Evolutionary conservation across 495 filamentous ascomycete genomes (phyloP), one percentile per base, ranked within the genome.

Genomic region (Cercophora sp.): DNA sequence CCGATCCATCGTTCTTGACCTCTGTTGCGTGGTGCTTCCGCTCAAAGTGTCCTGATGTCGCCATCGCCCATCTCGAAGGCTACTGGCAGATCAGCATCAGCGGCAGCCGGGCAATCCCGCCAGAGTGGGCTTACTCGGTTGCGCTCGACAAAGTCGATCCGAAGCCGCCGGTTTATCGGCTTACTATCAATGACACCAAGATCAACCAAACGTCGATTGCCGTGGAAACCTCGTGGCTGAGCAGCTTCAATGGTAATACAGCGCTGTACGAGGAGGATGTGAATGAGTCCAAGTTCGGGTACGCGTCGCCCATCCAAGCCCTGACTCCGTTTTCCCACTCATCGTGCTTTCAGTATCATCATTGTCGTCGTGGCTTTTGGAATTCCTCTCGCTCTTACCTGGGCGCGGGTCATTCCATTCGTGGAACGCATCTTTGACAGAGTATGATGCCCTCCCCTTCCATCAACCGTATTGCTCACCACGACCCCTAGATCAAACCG

Each of bases 1-100:
- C 16, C 8, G 40, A 53, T 19, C 15, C 32, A 10, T 22, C 50
- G 2, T 53, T 45, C 29, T 27, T 53, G 26, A 44, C 40, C n/a
- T 45, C 50, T 1, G 40, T 27, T 8, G 50, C 50, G 18, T 53
- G 50, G 50, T 53, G 50, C 27, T 24, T 53, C 26, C 25, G 19
- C 41, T 8, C 19, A 19, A 34, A 45, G 29, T 53, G 50, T 25
- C 10, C 40, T 29, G 50, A 53, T 10, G 50, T 35, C 18, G 23
- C 23, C 41, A 36, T 45, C 18, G 26, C 50, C 11, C 26, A 34
- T 13, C 40, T 53, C 11, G 50, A 53, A 22, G 34, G 10, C 3
- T 53, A 36, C 27, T 53, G 50, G 50, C 27, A 53, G 40, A 5
- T 18, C 1, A 26, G 18, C n/a, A n/a, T 45, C 19, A 45, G n/a